A percentile compares a stretch with the other conserved stretches of the same genome.
Evolutionary conservation across 1,139 yeast species (phyloP).

Genomic region (Blastobotrys apis): DNA sequence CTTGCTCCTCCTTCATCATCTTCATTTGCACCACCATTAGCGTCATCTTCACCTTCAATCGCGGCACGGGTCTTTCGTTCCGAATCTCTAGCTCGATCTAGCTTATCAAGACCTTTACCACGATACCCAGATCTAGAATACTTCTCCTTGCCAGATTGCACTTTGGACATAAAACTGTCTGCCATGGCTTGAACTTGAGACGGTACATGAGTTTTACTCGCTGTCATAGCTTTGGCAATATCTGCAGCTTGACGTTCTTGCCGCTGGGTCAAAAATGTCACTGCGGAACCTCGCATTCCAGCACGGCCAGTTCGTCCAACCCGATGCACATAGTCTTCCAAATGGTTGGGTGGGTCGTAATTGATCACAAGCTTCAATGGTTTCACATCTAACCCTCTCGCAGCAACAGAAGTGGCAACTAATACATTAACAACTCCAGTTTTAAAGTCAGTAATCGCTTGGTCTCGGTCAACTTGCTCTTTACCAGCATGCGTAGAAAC

Average conservation of each 20-base stretch:
- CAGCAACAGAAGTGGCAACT: constrained; percentile 90
- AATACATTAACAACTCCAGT: constrained; percentile 57
- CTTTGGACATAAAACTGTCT: constrained; percentile 52
- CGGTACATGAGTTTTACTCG: constrained; percentile 54
- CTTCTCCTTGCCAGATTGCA: constrained; percentile 67
- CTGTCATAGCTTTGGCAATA: constrained; percentile 62
- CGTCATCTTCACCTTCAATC: constrained; percentile 33
- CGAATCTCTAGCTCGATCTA: constrained; percentile 64
- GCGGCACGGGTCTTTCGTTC: constrained; percentile 49
- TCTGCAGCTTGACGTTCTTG: constrained; percentile 62
- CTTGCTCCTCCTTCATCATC: constrained; percentile 19
- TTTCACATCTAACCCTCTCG: constrained; percentile 90
- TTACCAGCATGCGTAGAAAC: constrained; percentile 89
- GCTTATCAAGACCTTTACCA: constrained; percentile 83
- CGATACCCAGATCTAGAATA: constrained; percentile 64
- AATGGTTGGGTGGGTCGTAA: constrained; percentile 84
- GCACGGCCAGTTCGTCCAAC: constrained; percentile 98
- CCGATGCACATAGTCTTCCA: constrained; percentile 95
- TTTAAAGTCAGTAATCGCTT: constrained; percentile 70
- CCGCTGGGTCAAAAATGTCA: constrained; percentile 60
- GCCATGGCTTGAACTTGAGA: constrained; percentile 52
- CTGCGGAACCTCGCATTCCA: constrained; percentile 70
- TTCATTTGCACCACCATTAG: constrained; percentile 13
- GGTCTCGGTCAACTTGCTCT: constrained; percentile 77
- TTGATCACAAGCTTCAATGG: constrained; percentile 75